Percentiles rank a stretch among this genome's conserved stretches.
These are phyloP conservation scores for Cenococcum geophilum DNA, from an alignment of 495 filamentous ascomycete species.

Conservation along the genomic window DNA sequence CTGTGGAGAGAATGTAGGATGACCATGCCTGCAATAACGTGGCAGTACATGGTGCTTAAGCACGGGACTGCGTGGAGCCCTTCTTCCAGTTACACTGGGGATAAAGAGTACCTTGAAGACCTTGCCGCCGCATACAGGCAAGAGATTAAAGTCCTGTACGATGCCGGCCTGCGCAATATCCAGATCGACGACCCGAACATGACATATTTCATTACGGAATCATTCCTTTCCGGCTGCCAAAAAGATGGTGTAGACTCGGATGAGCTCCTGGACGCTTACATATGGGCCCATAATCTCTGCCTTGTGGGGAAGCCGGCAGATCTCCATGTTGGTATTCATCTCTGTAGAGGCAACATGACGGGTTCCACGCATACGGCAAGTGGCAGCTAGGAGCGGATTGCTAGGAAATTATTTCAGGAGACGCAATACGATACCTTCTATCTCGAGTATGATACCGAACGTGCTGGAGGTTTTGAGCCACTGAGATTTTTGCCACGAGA, in stretches of 20 bases:
- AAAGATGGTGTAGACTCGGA: neutral
- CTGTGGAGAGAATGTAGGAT: too few relatives aligned
- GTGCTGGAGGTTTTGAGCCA: constrained; percentile 62
- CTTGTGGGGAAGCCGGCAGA: constrained; percentile 42
- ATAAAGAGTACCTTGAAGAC: constrained; percentile 39
- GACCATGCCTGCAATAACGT: too few relatives aligned
- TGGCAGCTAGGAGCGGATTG: constrained; percentile 22
- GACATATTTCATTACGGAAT: too few relatives aligned
- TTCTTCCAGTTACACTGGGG: constrained; percentile 26
- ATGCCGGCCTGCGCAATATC: constrained; percentile 38
- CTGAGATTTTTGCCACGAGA: constrained; percentile 54
- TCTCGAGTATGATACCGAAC: constrained; percentile 62
- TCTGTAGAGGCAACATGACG: constrained; percentile 40
- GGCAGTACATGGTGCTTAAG: too few relatives aligned
- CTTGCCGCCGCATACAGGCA: constrained; percentile 37
- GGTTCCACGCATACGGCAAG: too few relatives aligned
- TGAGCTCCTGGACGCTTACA: too few relatives aligned
- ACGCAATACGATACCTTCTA: constrained; percentile 63
- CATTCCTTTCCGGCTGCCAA: neutral
- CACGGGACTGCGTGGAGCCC: too few relatives aligned
- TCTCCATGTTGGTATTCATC: constrained; percentile 60
- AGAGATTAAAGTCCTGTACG: constrained; percentile 35
- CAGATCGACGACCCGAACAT: constrained; percentile 40
- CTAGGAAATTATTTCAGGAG: constrained; percentile 19
- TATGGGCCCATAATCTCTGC: too few relatives aligned